Conservation (phyloP, 768 basidiomycete genomes). For the Tubosaeta sp. region DNA sequence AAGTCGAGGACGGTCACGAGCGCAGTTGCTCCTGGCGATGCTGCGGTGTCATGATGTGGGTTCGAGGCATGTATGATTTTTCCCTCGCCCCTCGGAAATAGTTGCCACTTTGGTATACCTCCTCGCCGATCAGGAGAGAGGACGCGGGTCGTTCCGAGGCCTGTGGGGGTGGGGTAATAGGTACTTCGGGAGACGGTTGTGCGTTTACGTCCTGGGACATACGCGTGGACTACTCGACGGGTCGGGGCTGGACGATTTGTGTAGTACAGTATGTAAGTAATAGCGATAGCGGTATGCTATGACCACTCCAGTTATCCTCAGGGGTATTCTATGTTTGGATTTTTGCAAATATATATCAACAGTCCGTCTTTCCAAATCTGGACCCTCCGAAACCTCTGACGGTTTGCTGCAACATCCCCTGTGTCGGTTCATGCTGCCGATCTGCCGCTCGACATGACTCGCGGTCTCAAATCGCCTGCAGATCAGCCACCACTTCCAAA, state of each 20-base stretch:
- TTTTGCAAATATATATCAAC: conserved; percentile 12
- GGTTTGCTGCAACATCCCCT: conserved; percentile 11
- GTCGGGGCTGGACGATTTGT: conserved; percentile 11
- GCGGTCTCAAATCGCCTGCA: conserved; percentile 35
- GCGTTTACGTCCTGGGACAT: conserved; percentile 10
- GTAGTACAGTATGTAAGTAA: conserved; percentile 18
- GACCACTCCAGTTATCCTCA: too few species aligned
- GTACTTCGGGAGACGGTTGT: conserved; percentile 1
- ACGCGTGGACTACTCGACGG: not conserved
- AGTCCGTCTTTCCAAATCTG: conserved; percentile 16
- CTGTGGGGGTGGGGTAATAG: conserved; percentile 14
- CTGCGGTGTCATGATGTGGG: conserved; percentile 13
- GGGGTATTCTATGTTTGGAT: conserved; percentile 10
- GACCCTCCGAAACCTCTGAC: conserved; percentile 6
- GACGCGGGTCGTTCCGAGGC: conserved; percentile 20
- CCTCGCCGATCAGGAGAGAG: conserved; percentile 11
- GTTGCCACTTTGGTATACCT: not conserved
- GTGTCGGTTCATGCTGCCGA: conserved; percentile 8
- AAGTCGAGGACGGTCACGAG: conserved; percentile 12
- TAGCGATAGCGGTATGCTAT: not conserved
- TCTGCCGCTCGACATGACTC: conserved; percentile 31
- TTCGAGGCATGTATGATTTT: not conserved
- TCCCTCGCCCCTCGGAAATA: not conserved
- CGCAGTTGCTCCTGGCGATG: not conserved
- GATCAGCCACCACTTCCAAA: conserved; percentile 49